A percentile compares a stretch with the other conserved stretches of the same genome.
These are phyloP conservation scores for Diaporthe batatas DNA, from an alignment of 2,329 filamentous ascomycete genomes.

Conservation along the genomic window DNA sequence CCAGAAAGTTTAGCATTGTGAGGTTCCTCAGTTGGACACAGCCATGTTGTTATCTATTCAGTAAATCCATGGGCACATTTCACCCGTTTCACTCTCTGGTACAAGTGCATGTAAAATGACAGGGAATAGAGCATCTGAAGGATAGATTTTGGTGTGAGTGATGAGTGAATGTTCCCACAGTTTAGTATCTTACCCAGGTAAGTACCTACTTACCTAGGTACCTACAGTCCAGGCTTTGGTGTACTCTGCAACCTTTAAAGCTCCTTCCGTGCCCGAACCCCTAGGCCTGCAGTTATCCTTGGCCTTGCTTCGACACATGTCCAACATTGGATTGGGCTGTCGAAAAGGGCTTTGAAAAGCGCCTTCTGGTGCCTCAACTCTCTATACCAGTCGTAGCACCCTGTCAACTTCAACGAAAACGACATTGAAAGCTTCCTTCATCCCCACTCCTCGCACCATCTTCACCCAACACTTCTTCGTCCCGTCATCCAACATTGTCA, in stretches of 20 bases:
- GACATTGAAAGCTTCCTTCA: not conserved
- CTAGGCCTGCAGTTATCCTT: not conserved
- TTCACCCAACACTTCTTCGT: not conserved
- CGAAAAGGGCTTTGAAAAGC: not conserved
- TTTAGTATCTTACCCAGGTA: too few relatives aligned
- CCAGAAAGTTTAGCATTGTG: too few relatives aligned
- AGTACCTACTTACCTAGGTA: too few relatives aligned
- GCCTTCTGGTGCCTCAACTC: not conserved
- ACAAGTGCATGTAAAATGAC: too few relatives aligned
- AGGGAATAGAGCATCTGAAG: not conserved
- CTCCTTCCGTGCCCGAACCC: not conserved
- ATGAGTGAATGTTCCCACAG: too few relatives aligned
- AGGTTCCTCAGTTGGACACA: not conserved
- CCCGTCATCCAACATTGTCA: not conserved
- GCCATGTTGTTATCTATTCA: not conserved
- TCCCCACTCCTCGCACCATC: not conserved
- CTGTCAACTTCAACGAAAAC: not conserved
- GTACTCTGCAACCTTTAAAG: not conserved
- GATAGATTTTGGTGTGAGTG: too few relatives aligned
- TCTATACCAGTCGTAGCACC: not conserved
- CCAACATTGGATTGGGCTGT: too few relatives aligned
- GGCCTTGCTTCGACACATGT: not conserved
- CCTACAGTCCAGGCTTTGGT: too few relatives aligned
- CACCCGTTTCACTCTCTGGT: not conserved
- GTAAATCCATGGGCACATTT: not conserved